phyloP scores from a whole-genome alignment of 805 yeast species.

The Cyberlindnera xylosilytica region DNA sequence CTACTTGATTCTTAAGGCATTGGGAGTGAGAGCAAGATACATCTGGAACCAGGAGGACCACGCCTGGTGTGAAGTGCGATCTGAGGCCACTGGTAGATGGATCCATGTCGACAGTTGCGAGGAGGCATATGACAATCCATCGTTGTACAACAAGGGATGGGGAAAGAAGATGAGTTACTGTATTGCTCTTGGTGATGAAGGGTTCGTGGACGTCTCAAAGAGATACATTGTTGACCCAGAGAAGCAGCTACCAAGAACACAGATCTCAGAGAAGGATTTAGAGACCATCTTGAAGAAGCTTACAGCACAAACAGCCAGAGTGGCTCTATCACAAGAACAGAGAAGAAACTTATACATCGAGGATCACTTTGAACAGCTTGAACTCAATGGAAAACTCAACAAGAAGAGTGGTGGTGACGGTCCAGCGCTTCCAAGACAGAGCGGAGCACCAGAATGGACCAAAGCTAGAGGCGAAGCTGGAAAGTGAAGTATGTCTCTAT shows the following conservation, averaged over 20 bases:
- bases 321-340: slow-evolving; percentile 25
- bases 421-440: slow-evolving; percentile 48
- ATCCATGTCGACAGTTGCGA: slow-evolving; percentile 90
- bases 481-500: neutral
- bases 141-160: slow-evolving; percentile 80
- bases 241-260: slow-evolving; percentile 45
- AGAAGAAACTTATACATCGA: slow-evolving; percentile 29
- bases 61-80: slow-evolving; percentile 92
- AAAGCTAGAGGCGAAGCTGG: slow-evolving; percentile 78
- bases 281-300: slow-evolving; percentile 32
- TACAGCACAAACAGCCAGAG: slow-evolving; percentile 37
- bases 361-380: slow-evolving; percentile 36
- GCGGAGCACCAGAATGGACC: slow-evolving; percentile 79
- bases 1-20: slow-evolving; percentile 61
- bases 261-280: slow-evolving; percentile 40
- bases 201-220: slow-evolving; percentile 64
- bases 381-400: slow-evolving; percentile 19
- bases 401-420: neutral
- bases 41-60: slow-evolving; percentile 92
- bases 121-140: slow-evolving; percentile 77
- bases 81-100: slow-evolving; percentile 63
- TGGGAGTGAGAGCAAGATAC: slow-evolving; percentile 65
- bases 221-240: slow-evolving; percentile 54
- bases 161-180: slow-evolving; percentile 91
- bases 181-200: slow-evolving; percentile 61